A percentile compares a stretch with the other conserved stretches of the same genome.
Conservation (phyloP, 306 rosid species). For the Acacia melanoxylon region DNA sequence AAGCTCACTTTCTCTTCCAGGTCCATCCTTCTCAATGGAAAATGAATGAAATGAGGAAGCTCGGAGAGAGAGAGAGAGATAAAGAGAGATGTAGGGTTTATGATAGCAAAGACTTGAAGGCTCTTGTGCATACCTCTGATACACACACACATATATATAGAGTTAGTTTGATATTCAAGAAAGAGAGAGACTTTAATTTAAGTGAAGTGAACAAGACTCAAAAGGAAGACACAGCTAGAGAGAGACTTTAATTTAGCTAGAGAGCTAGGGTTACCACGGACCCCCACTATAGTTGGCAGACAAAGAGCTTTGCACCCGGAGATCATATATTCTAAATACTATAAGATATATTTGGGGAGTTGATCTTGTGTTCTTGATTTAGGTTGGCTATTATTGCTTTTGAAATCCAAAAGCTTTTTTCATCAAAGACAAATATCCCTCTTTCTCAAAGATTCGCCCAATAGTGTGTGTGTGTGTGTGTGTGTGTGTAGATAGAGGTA, state of each 20-base stretch:
- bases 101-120: neutral
- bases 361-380: too few species aligned
- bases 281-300: neutral
- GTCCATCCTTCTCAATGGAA: constrained; percentile 51
- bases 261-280: neutral
- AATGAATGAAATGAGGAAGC: neutral
- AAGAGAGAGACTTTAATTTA: neutral
- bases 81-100: neutral
- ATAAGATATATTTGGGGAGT: too few species aligned
- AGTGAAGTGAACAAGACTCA: neutral
- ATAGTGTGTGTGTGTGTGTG: too few species aligned
- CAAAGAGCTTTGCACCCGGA: too few species aligned
- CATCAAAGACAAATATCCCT: neutral
- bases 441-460: neutral
- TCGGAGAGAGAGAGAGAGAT: neutral
- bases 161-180: neutral
- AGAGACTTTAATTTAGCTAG: too few species aligned
- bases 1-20: constrained; percentile 65
- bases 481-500: too few species aligned
- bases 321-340: too few species aligned
- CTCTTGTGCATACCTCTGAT: neutral
- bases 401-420: neutral
- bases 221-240: too few species aligned
- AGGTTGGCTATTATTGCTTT: neutral
- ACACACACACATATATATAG: neutral